Conservation (phyloP, 2,329 filamentous ascomycete genomes). For the Pyrenochaeta sp. region DNA sequence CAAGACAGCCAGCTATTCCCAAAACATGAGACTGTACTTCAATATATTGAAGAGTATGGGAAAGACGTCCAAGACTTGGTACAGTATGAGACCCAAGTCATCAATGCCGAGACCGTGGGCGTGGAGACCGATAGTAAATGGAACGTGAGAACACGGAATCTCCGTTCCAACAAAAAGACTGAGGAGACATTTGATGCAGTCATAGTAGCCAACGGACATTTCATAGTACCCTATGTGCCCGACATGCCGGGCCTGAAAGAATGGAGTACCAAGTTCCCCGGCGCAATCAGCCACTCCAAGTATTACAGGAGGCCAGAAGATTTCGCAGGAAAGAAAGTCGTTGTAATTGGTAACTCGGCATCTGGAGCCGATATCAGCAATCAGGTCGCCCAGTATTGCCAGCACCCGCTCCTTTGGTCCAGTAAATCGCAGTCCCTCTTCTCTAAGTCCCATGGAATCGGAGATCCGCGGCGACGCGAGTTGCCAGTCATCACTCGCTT, state of each 20-base stretch:
- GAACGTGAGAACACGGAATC: conserved; percentile 64
- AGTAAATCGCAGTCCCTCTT: conserved; percentile 21
- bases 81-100: conserved; percentile 73
- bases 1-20: conserved; percentile 75
- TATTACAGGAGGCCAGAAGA: conserved; percentile 72
- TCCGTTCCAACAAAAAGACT: conserved; percentile 52
- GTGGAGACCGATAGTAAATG: conserved; percentile 55
- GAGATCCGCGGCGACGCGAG: conserved; percentile 60
- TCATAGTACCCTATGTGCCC: conserved; percentile 56
- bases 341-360: conserved; percentile 84
- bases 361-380: conserved; percentile 83
- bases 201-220: conserved; percentile 58
- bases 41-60: conserved; percentile 78
- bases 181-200: conserved; percentile 62
- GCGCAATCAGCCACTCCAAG: conserved; percentile 67
- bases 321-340: conserved; percentile 73
- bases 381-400: conserved; percentile 72
- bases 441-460: conserved; percentile 19
- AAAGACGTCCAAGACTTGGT: conserved; percentile 72
- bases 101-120: conserved; percentile 58
- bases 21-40: conserved; percentile 70
- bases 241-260: conserved; percentile 49
- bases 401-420: conserved; percentile 63
- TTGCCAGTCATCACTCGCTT: conserved; percentile 63
- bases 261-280: conserved; percentile 51